Conservation (phyloP, 192 early-diverging fungal genomes). For the Chytriomyces hyalinus region DNA sequence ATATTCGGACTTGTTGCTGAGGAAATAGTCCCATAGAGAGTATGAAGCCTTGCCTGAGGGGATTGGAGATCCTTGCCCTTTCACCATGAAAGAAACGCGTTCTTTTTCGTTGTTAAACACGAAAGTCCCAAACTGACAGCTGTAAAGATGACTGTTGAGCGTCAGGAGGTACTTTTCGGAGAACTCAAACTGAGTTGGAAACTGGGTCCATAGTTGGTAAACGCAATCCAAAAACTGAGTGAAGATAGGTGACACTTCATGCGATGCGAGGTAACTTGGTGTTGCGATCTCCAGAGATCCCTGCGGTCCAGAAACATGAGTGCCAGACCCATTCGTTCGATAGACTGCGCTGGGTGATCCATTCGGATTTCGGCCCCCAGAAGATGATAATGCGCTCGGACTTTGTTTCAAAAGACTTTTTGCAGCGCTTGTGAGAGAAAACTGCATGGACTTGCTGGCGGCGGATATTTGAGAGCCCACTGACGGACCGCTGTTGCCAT, state of each 20-base stretch:
- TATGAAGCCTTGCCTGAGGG: conserved; percentile 50
- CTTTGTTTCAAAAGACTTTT: conserved; percentile 46
- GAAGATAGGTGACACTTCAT: conserved; percentile 93
- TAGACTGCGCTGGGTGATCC: background rate
- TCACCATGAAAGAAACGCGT: conserved; percentile 54
- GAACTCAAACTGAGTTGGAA: conserved; percentile 92
- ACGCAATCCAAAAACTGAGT: conserved; percentile 97
- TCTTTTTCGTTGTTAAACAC: conserved; percentile 89
- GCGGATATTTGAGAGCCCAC: conserved; percentile 46
- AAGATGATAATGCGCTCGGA: background rate
- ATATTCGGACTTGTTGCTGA: conserved; percentile 59
- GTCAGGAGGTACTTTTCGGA: conserved; percentile 80
- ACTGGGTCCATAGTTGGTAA: conserved; percentile 88
- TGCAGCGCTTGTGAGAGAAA: conserved; percentile 44
- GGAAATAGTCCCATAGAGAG: conserved; percentile 85
- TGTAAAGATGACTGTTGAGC: conserved; percentile 85
- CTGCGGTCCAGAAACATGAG: conserved; percentile 19
- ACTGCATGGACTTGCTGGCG: conserved; percentile 50
- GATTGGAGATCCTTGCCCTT: background rate
- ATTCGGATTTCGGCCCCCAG: background rate
- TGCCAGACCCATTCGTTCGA: background rate
- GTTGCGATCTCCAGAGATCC: conserved; percentile 35
- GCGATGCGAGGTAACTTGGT: conserved; percentile 50
- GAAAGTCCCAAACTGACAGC: conserved; percentile 94
- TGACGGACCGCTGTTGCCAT: conserved; percentile 57